A percentile compares a stretch with the other conserved stretches of the same genome.
Evolutionary conservation across 352 stramenopile genomes (phyloP).

Genomic region (Blastocystis sp.): DNA sequence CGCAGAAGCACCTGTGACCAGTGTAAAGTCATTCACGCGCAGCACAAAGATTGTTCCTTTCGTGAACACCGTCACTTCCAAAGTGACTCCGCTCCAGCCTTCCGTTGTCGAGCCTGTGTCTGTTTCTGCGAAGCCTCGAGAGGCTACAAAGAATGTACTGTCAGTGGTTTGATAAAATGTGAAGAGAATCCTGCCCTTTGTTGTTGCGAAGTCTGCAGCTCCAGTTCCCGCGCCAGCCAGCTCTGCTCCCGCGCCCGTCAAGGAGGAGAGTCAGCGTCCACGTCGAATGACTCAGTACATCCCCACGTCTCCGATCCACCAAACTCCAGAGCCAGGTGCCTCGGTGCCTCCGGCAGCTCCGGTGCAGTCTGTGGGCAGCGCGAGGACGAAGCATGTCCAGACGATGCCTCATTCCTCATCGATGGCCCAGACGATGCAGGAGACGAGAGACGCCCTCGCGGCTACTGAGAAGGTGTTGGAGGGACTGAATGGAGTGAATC

Average conservation of each 20-base stretch:
- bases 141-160: neutral
- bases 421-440: neutral
- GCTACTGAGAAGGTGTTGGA: conserved; percentile 8
- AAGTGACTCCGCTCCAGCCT: neutral
- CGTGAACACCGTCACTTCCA: neutral
- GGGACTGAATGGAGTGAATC: neutral
- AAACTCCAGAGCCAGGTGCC: neutral
- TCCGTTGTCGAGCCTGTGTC: neutral
- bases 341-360: neutral
- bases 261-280: neutral
- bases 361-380: neutral
- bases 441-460: neutral
- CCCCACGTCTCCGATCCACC: neutral
- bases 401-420: too few species aligned
- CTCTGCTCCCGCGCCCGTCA: neutral
- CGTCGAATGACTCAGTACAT: neutral
- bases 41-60: neutral
- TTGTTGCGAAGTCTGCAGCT: neutral
- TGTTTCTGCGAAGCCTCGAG: neutral
- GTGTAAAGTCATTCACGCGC: neutral
- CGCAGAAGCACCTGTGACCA: neutral
- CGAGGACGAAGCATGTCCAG: neutral
- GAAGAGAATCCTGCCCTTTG: neutral
- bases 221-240: neutral
- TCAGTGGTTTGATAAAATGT: neutral